Evolutionary conservation across 2,329 filamentous ascomycete genomes (phyloP), one percentile per base, ranked within the genome.

Genomic region (Pestalotiopsis sp.): DNA sequence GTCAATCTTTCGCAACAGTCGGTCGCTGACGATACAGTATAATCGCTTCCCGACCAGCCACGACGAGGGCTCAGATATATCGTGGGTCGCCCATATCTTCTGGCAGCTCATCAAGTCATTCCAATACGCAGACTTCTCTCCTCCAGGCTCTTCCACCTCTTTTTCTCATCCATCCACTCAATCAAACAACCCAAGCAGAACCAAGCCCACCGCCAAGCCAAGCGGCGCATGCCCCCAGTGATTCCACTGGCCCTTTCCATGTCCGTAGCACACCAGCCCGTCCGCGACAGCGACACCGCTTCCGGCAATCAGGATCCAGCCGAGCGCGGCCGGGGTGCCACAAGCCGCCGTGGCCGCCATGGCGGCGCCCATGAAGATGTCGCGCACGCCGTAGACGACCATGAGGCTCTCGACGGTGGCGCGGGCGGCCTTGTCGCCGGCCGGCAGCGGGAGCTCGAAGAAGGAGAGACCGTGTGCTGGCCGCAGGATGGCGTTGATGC

Each of bases 171-270:
- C 13, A 2, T 0, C 4, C 23, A 39, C 25, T 38, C 68, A 25
- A 41, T 49, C 61, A 4, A 64, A 45, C n/a, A 27, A 45, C 4
- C 61, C 61, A 31, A 70, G 45, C 61, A 72, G 45, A 49, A 72
- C 27, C 17, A 61, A 75, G 17, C 80, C 80, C 67, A 83, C 73
- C 4, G 76, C 71, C 38, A 75, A 70, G 31, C 84, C 72, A 49
- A 84, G 69, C 4, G 81, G 80, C 31, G 80, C 82, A 79, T 85
- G 86, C 0, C 81, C 79, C 84, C 84, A 87, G 75, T 87, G 85
- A 71, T 79, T 81, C 83, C 81, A 84, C 72, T 86, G 77, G 3
- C 81, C 82, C 14, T 77, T 74, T 2, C 82, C 84, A 65, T 79
- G 75, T 14, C 69, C 72, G 68, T 73, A 78, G 66, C 83, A 85